Conservation (phyloP, 768 basidiomycete genomes). For the Cystobasidiopsis lactophilus region DNA sequence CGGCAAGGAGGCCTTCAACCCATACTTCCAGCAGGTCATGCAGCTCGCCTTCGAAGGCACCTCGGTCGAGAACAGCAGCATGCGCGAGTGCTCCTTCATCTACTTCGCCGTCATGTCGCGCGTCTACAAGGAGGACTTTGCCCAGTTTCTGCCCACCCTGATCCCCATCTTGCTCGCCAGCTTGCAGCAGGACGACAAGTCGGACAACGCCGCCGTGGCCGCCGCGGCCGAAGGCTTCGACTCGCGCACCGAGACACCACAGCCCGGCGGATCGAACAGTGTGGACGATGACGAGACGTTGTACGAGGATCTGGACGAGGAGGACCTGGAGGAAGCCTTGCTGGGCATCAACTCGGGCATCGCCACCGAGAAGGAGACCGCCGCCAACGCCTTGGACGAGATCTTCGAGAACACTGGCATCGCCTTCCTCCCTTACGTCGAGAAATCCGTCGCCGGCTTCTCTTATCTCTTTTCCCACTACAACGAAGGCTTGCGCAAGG, state of each 20-base stretch:
- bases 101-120: constrained; percentile 98
- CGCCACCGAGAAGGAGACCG: constrained; percentile 97
- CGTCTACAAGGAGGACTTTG: constrained; percentile 86
- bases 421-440: constrained; percentile 80
- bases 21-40: constrained; percentile 94
- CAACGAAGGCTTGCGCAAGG: constrained; percentile 88
- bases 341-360: constrained; percentile 60
- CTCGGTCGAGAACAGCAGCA: constrained; percentile 52
- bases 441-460: constrained; percentile 56
- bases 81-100: constrained; percentile 87
- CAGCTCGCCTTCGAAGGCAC: constrained; percentile 76
- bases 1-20: constrained; percentile 76
- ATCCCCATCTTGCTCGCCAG: constrained; percentile 65
- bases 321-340: constrained; percentile 30
- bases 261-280: constrained; percentile 40
- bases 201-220: constrained; percentile 30
- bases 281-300: constrained; percentile 39
- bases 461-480: constrained; percentile 64
- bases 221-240: constrained; percentile 15
- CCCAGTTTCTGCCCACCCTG: constrained; percentile 60
- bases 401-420: constrained; percentile 58
- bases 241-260: neutral
- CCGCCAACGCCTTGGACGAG: constrained; percentile 82
- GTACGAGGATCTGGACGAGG: constrained; percentile 32
- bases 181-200: constrained; percentile 61